Percentiles rank a stretch among this genome's conserved stretches.
Evolutionary conservation across 129 eudicot genomes (phyloP).

Genomic region (Escallonia rubra): DNA sequence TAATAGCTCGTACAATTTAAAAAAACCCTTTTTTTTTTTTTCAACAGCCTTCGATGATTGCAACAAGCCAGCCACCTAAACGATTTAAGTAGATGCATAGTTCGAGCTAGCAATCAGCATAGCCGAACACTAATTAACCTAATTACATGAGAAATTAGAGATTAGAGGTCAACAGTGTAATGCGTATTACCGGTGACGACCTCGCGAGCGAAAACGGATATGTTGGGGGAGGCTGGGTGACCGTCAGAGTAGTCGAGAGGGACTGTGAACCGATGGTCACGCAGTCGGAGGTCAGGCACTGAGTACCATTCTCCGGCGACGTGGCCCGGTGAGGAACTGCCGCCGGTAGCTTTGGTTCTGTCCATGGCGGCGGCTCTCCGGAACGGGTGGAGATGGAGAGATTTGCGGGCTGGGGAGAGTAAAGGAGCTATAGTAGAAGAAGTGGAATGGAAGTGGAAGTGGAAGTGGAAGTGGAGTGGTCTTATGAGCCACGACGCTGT

Average conservation of each 20-base stretch:
- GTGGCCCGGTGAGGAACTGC: slow-evolving; percentile 23
- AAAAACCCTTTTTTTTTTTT: too few species aligned
- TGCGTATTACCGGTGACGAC: slow-evolving; percentile 53
- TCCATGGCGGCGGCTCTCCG: slow-evolving; percentile 10
- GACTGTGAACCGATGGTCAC: slow-evolving; percentile 73
- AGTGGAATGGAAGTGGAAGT: slow-evolving; percentile 9
- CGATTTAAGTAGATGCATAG: background rate
- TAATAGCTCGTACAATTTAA: too few species aligned
- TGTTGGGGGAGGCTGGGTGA: slow-evolving; percentile 20
- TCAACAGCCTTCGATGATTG: too few species aligned
- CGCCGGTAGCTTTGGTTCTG: slow-evolving; percentile 5
- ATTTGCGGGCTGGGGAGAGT: slow-evolving; percentile 3
- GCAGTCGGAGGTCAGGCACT: slow-evolving; percentile 83
- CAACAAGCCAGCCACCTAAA: too few species aligned
- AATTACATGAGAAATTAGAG: too few species aligned
- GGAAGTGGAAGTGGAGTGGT: slow-evolving; percentile 13
- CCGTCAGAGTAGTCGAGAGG: slow-evolving; percentile 75
- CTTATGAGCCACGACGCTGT: slow-evolving; percentile 9
- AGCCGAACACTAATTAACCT: too few species aligned
- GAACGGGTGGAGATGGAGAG: slow-evolving; percentile 12
- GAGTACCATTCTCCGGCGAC: slow-evolving; percentile 70
- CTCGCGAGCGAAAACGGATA: slow-evolving; percentile 84
- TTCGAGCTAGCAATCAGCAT: too few species aligned
- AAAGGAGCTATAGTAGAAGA: background rate
- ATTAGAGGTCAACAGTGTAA: background rate